A percentile compares a stretch with the other conserved stretches of the same genome.
Conservation (phyloP, 139 green algal genomes). For the Chlorella vulgaris region DNA sequence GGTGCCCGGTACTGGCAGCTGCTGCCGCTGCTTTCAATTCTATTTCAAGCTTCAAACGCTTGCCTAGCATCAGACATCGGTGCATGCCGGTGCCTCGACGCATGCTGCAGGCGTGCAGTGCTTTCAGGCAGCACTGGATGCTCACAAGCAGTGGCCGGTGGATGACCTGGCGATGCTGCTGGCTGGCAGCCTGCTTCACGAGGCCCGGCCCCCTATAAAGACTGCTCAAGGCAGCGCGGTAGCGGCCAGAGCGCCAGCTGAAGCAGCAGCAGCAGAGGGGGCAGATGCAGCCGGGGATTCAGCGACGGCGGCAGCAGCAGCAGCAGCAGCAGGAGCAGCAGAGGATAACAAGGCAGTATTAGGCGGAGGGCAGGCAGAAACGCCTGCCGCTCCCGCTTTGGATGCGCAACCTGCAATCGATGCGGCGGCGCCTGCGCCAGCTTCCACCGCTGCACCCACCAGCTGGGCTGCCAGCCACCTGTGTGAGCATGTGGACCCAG, state of each 20-base stretch:
- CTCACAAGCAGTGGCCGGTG: constrained; percentile 7
- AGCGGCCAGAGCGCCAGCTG: background rate
- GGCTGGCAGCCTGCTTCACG: background rate
- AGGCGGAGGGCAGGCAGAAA: too few species aligned
- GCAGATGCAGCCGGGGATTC: background rate
- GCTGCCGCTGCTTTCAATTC: too few species aligned
- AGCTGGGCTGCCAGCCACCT: background rate
- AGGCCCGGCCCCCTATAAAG: background rate
- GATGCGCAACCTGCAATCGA: too few species aligned
- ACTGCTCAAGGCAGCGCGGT: background rate
- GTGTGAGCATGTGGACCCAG: background rate
- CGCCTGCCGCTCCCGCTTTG: too few species aligned
- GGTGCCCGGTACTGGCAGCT: too few species aligned
- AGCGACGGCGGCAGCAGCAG: background rate
- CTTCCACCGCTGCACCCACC: too few species aligned
- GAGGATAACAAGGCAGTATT: too few species aligned
- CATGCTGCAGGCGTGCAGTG: background rate
- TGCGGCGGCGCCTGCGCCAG: too few species aligned
- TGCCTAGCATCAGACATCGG: too few species aligned
- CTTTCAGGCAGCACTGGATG: constrained; percentile 19
- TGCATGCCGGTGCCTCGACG: too few species aligned
- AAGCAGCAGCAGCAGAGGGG: background rate
- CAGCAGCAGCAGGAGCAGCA: too few species aligned
- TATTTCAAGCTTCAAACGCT: too few species aligned
- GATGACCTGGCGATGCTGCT: constrained; percentile 21